Evolutionary conservation across 1,284 basidiomycete species (phyloP).

Genomic region (Erythrobasidium hasegawianum): DNA sequence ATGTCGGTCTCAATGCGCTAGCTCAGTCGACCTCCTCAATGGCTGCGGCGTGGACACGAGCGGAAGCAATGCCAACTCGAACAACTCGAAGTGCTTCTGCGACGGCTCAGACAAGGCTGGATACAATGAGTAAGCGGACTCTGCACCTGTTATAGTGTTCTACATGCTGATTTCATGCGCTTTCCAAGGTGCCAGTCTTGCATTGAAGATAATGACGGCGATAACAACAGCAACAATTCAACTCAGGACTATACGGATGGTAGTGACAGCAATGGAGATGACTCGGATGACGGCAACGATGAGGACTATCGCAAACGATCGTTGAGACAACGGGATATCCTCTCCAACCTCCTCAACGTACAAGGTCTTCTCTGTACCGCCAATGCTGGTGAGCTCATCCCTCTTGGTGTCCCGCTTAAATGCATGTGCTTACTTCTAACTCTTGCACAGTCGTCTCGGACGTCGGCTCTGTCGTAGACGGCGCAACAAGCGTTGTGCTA

Average conservation of each 20-base stretch:
- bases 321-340: conserved; percentile 13
- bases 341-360: conserved; percentile 19
- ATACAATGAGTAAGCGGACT: conserved; percentile 13
- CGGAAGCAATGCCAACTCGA: conserved; percentile 7
- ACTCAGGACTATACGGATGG: background rate
- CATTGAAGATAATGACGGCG: conserved; percentile 1
- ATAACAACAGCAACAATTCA: conserved; percentile 5
- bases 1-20: conserved; percentile 10
- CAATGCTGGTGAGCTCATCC: conserved; percentile 20
- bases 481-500: conserved; percentile 8
- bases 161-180: background rate
- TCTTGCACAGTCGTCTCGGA: conserved; percentile 12
- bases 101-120: conserved; percentile 4
- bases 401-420: background rate
- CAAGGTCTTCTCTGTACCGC: conserved; percentile 14
- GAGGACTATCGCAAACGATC: conserved; percentile 15
- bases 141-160: background rate
- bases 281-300: conserved; percentile 7
- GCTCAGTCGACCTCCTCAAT: conserved; percentile 13
- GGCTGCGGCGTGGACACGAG: conserved; percentile 16
- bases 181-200: conserved; percentile 3
- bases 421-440: no score
- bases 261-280: conserved; percentile 1
- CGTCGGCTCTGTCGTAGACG: conserved; percentile 14
- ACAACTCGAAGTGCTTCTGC: conserved; percentile 22